These are phyloP conservation scores for Fulvia fulva DNA, from an alignment of 2,329 filamentous ascomycete species.

Conservation along the genomic window DNA sequence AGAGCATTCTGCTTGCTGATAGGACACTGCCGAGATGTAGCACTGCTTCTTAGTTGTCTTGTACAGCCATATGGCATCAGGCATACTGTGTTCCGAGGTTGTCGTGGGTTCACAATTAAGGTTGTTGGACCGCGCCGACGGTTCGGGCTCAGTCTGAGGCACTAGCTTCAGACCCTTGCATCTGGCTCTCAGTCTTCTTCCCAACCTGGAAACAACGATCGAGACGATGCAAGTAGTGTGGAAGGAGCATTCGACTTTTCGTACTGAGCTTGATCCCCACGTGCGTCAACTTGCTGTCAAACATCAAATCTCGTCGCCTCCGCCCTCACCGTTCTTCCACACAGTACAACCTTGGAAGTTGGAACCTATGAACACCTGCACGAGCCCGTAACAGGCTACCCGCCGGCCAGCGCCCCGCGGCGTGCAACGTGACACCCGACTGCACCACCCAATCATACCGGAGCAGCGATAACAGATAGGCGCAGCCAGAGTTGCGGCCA, in stretches of 20 bases:
- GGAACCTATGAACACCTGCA: not conserved
- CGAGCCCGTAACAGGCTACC: not conserved
- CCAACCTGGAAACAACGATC: not conserved
- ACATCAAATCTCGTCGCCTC: not conserved
- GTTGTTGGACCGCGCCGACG: not conserved
- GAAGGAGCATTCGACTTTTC: not conserved
- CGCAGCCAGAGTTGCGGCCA: not conserved
- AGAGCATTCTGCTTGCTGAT: too few relatives aligned
- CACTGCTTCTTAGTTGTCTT: too few relatives aligned
- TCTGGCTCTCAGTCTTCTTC: not conserved
- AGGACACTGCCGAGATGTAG: too few relatives aligned
- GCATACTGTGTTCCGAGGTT: too few relatives aligned
- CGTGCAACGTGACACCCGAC: not conserved
- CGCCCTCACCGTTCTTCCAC: not conserved
- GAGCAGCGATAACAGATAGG: constrained; percentile 7
- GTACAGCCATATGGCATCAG: too few relatives aligned
- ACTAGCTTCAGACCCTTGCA: not conserved
- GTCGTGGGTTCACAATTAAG: not conserved
- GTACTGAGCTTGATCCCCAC: not conserved
- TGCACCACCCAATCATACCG: not conserved
- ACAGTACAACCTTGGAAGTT: too few relatives aligned
- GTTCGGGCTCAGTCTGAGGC: not conserved
- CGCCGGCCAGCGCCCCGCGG: not conserved
- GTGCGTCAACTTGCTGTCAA: not conserved
- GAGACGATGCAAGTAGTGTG: not conserved